These are phyloP conservation scores for Xylaria hypoxylon DNA, from an alignment of 2,329 filamentous ascomycete genomes.

Conservation along the genomic window DNA sequence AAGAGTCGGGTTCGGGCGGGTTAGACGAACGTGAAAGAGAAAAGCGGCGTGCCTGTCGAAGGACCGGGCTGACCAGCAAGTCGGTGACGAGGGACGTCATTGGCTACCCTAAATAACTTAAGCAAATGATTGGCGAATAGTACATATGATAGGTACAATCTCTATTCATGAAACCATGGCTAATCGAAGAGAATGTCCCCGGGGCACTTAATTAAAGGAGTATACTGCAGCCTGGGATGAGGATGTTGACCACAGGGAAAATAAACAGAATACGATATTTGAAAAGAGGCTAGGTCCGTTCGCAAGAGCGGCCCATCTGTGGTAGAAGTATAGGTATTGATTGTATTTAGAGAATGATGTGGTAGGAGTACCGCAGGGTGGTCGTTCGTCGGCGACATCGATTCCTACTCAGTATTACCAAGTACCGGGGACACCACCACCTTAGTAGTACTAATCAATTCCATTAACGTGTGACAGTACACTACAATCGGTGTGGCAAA, in stretches of 20 bases:
- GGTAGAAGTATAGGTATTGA: slow-evolving; percentile 7
- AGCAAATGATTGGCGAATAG: slow-evolving; percentile 13
- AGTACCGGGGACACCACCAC: neutral
- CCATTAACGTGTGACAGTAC: neutral
- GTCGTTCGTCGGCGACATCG: slow-evolving; percentile 1
- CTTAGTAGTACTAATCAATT: neutral
- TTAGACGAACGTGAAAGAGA: slow-evolving; percentile 60
- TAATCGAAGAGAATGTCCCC: slow-evolving; percentile 21
- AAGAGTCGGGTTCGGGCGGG: slow-evolving; percentile 51
- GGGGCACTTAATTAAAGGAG: slow-evolving; percentile 21
- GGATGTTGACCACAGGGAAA: slow-evolving; percentile 19
- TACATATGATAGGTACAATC: slow-evolving; percentile 37
- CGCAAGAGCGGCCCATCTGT: neutral
- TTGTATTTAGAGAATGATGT: slow-evolving; percentile 2
- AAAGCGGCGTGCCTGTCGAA: slow-evolving; percentile 74
- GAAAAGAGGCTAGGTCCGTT: neutral
- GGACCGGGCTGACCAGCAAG: slow-evolving; percentile 73
- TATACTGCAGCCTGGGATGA: slow-evolving; percentile 12
- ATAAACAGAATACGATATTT: neutral
- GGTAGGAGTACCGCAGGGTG: slow-evolving; percentile 8
- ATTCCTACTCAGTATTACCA: neutral
- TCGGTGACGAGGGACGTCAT: slow-evolving; percentile 75
- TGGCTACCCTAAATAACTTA: slow-evolving; percentile 32
- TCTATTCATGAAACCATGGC: slow-evolving; percentile 40
- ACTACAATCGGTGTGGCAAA: slow-evolving; percentile 22